Evolutionary conservation across 2,329 filamentous ascomycete species (phyloP), one percentile per base, ranked within the genome.

Genomic region (Xylaria sp.): DNA sequence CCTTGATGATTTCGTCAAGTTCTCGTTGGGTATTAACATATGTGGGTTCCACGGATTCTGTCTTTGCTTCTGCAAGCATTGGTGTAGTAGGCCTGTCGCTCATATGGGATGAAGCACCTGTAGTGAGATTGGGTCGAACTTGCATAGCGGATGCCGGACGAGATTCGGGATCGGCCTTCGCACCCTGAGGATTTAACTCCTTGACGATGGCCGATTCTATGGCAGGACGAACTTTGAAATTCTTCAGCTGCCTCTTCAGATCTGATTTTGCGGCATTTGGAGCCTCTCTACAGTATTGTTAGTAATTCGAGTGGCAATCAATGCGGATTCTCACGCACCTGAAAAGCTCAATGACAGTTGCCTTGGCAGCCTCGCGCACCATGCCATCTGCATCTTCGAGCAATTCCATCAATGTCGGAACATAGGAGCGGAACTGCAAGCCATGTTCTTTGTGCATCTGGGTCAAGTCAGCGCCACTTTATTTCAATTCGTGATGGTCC

Each of bases 351-450:
- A 98, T 92, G 58, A 98, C 90, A 1, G 93, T 92, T 64, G 84
- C 84, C 82, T 96, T 97, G 70, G 94, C 93, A 44, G 88, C 87
- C 76, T 97, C 94, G 78, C 95, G 90, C 72, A 98, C 94, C 80
- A 90, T 91, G 59, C 92, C 91, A 79, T 97, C 95, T 10, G 94
- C 92, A 79, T 98, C 94, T 81, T 98, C 95, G 50, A 98, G 86
- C 73, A 96, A 87, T 63, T 93, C 91, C 82, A 98, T 95, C 48
- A 98, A 85, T 12, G 87, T 86, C 2, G 93, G 91, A 1, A 97
- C 94, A 78, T 97, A 97, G 75, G 84, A 84, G 70, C 93, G 91
- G 81, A 98, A 98, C 44, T 91, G 90, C 72, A 98, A 84, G 47
- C 89, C 90, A 67, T 94, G 88, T 63, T 93, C 91, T 77, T 91